Evolutionary conservation across 2,329 filamentous ascomycete genomes (phyloP).

Genomic region (Aspergillus aculeatus): DNA sequence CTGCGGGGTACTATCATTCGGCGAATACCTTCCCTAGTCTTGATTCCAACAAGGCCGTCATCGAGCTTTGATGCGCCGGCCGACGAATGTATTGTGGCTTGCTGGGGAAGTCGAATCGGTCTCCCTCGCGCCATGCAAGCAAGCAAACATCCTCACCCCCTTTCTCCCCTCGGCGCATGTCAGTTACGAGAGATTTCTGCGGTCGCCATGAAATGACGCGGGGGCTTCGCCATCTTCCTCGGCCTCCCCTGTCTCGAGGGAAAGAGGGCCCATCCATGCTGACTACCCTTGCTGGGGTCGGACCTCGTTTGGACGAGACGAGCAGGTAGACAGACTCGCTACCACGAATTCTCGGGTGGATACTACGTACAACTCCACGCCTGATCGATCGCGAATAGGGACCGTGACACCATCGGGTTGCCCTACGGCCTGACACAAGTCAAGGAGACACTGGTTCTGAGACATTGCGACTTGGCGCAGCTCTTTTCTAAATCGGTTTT

Average conservation of each 20-base stretch:
- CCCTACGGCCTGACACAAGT: neutral
- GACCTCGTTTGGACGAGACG: neutral
- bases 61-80: slow-evolving; percentile 13
- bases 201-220: slow-evolving; percentile 8
- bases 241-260: neutral
- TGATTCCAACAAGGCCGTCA: slow-evolving; percentile 16
- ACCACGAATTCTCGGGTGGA: neutral
- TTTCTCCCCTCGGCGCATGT: slow-evolving; percentile 1
- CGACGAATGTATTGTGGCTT: slow-evolving; percentile 21
- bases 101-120: slow-evolving; percentile 14
- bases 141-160: slow-evolving; percentile 11
- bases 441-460: neutral
- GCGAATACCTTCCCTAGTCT: slow-evolving; percentile 17
- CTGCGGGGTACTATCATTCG: slow-evolving; percentile 12
- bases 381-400: neutral
- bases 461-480: neutral
- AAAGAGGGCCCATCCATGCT: neutral
- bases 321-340: neutral
- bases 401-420: neutral
- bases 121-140: slow-evolving; percentile 6
- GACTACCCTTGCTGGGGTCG: neutral
- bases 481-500: neutral
- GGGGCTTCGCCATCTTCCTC: slow-evolving; percentile 3
- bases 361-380: neutral
- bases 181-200: slow-evolving; percentile 11